Base-by-base conservation (phyloP, 495 filamentous ascomycete genomes). In the Schizothecium vesticola region DNA sequence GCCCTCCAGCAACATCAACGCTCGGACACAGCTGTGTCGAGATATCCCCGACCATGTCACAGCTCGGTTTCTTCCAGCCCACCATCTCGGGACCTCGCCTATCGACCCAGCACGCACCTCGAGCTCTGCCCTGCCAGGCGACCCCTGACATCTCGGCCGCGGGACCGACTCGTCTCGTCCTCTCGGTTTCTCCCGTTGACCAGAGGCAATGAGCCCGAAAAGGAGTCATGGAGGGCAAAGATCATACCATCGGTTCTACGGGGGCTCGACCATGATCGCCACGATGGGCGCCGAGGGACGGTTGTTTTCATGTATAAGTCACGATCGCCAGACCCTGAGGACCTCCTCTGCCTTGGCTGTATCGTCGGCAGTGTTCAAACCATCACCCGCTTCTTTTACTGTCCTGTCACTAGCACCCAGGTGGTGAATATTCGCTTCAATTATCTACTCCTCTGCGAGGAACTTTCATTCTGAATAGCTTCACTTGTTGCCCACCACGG, bases 401-500 rank as follows among this genome's bases (percentile, higher is more conserved):
- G n/a, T 67, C 65, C 62, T 74, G 64, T 56, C 70, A 62, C 62
- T 69, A 63, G 69, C 70, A 66, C 74, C 75, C 75, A 51, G 72
- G 71, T 31, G 72, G 72, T 64, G 68, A 65, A 66, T 69, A 60
- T 71, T 58, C 43, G 24, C 70, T 65, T 64, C 64, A 28, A 66
- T 71, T 67, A 72, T 58, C 26, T 56, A 64, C 68, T 73, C 72
- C 71, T 77, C 75, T 76, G 72, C 75, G 25, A 76, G 72, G 72
- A 74, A 67, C 70, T 26, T 75, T 72, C 66, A 57, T 67, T 72
- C 25, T 68, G 66, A 67, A 71, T 69, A 71, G 71, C 69, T 71
- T 70, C 71, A 74, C 67, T 72, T 21, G 26, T 60, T 60, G 24
- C 31, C 56, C 59, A 10, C 23, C 33, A n/a, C 21, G 28, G 29